A percentile compares a stretch with the other conserved stretches of the same genome.
Conservation (phyloP, 2,329 filamentous ascomycete genomes). For the Pochonia chlamydosporia region DNA sequence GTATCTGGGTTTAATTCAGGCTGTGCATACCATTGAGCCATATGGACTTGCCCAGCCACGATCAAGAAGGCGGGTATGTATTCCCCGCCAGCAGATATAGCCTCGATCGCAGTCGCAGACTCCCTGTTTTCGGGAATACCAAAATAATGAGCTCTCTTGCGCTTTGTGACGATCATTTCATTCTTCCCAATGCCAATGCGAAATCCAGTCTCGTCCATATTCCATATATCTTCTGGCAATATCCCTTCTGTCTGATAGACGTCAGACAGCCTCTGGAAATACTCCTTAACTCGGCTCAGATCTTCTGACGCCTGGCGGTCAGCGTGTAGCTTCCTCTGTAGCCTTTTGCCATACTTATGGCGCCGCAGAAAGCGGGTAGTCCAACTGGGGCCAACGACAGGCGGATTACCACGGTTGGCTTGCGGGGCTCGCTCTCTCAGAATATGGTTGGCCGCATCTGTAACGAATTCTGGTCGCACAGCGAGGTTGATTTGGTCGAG, state of each 20-base stretch:
- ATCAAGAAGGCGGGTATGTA: too few species aligned
- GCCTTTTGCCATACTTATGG: not conserved
- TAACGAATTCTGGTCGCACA: too few species aligned
- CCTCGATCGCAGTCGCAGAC: too few species aligned
- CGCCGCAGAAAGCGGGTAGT: too few species aligned
- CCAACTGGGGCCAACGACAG: not conserved
- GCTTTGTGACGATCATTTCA: conserved; percentile 6
- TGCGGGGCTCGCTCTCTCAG: not conserved
- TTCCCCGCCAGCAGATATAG: too few species aligned
- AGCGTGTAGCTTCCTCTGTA: conserved; percentile 5
- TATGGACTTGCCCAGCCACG: too few species aligned
- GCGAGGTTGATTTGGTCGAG: conserved; percentile 2
- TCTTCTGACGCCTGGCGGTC: conserved; percentile 3
- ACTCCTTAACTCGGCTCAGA: not conserved
- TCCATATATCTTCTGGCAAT: conserved; percentile 1
- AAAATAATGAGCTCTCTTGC: too few species aligned
- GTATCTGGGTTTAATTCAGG: not conserved
- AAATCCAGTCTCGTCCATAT: too few species aligned
- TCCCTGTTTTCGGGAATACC: too few species aligned
- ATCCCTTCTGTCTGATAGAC: conserved; percentile 6
- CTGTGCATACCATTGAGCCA: conserved; percentile 8
- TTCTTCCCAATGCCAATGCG: conserved; percentile 1
- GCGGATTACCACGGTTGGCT: not conserved
- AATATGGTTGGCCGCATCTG: conserved; percentile 8
- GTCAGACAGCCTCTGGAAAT: too few species aligned